Percentiles rank a stretch among this genome's conserved stretches.
Conservation (phyloP, 1,284 basidiomycete species). For the Trichosporon sp. region DNA sequence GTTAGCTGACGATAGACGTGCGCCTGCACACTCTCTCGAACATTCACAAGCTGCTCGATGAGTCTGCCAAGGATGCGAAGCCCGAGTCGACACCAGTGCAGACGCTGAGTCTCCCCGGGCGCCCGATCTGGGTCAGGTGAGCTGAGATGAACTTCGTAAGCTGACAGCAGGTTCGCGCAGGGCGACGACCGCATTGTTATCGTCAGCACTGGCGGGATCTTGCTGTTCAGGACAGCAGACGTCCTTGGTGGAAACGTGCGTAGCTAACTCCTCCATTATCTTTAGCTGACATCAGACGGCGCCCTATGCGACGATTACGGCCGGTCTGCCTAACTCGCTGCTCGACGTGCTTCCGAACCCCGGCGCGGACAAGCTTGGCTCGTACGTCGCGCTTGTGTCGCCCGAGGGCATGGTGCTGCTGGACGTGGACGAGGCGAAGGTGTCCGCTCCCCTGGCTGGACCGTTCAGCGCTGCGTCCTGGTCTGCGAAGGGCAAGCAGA, state of each 20-base stretch:
- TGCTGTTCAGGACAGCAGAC: slow-evolving; percentile 44
- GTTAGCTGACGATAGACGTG: slow-evolving; percentile 37
- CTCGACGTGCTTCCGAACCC: slow-evolving; percentile 59
- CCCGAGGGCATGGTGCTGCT: slow-evolving; percentile 48
- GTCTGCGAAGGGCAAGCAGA: slow-evolving; percentile 63
- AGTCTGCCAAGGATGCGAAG: slow-evolving; percentile 39
- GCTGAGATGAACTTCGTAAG: slow-evolving; percentile 17
- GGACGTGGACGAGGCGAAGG: slow-evolving; percentile 42
- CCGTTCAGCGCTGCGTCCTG: slow-evolving; percentile 57
- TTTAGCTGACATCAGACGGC: slow-evolving; percentile 34
- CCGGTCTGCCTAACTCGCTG: slow-evolving; percentile 45
- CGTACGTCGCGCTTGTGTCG: slow-evolving; percentile 54
- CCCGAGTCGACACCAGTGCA: slow-evolving; percentile 37
- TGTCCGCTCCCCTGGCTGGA: slow-evolving; percentile 39
- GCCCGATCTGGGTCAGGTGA: slow-evolving; percentile 54
- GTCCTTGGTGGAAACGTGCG: slow-evolving; percentile 48
- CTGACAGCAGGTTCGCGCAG: slow-evolving; percentile 41
- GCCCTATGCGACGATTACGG: slow-evolving; percentile 45
- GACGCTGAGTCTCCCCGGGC: slow-evolving; percentile 41
- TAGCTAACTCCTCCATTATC: neutral
- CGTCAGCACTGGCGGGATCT: slow-evolving; percentile 39
- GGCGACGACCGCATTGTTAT: slow-evolving; percentile 50
- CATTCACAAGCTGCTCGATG: slow-evolving; percentile 43
- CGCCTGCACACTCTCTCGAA: slow-evolving; percentile 47
- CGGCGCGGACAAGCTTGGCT: slow-evolving; percentile 46